Base-by-base conservation (phyloP, 2,329 filamentous ascomycete species). In the Penicillium psychrosexuale region DNA sequence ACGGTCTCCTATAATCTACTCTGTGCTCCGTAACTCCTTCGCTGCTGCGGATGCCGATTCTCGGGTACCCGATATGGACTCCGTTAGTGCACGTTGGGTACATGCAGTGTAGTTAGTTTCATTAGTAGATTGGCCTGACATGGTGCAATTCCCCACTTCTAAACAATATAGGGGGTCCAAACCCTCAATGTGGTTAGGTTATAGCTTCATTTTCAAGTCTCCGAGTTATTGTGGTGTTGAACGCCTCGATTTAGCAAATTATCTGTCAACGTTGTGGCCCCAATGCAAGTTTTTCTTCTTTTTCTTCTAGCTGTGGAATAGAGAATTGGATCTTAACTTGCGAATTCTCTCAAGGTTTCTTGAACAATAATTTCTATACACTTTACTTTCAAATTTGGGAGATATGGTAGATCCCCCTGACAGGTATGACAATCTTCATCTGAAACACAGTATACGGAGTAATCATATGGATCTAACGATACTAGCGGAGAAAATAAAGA, bases 371-470 rank as follows among this genome's bases (percentile, higher is more conserved):
- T 37, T 9, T 36, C 15, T 36, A 28, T 13, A 22, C 31, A 31
- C 24, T 24, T 28, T 49, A 31, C 24, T 24, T 28, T 49, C 28
- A 22, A 22, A 45, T 45, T 22, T 17, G 17, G 22, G 8, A 45
- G 48, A 51, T 22, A 31, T 45, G 28, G 44, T 37, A 43, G 45
- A 43, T 43, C 44, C 44, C 40, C 51, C 51, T 49, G 37, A 53
- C 31, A 43, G 8, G 8, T 17, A 38, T 13, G 43, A 28, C 22
- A 34, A 50, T 34, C 11, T 7, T 4, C 31, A 22, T 47, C 24
- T 27, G 51, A 53, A 53, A 42, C 51, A n/a, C 28, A 34, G 19
- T 38, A 28, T 38, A n/a, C 28, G 28, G 19, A 31, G 28, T 38
- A 30, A 3, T 24, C 17, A 45, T 30, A 42, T 42, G 13, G 17